A percentile compares a stretch with the other conserved stretches of the same genome.
Evolutionary conservation across 805 yeast genomes (phyloP).

Genomic region (Barnettozyma populi): DNA sequence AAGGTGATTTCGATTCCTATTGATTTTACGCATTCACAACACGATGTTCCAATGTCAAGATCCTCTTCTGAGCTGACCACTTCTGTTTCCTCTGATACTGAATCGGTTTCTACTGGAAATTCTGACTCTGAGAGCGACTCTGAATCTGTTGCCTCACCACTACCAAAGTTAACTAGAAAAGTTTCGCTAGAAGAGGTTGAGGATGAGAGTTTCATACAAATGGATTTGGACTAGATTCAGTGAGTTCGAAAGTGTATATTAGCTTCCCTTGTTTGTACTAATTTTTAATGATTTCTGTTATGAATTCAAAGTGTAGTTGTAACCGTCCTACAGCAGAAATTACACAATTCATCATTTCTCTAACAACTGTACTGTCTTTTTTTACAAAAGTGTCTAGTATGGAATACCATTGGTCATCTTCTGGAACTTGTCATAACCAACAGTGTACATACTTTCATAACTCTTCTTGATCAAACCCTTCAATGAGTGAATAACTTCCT

Average conservation of each 20-base stretch:
- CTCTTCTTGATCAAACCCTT: constrained; percentile 71
- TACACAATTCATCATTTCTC: too few species aligned
- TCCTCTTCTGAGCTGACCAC: constrained; percentile 2
- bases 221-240: constrained; percentile 11
- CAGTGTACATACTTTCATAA: constrained; percentile 83
- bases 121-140: constrained; percentile 5
- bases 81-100: constrained; percentile 3
- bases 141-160: constrained; percentile 3
- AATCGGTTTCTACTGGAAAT: not conserved
- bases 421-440: constrained; percentile 97
- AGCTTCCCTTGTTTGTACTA: not conserved
- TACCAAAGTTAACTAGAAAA: constrained; percentile 19
- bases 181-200: constrained; percentile 22
- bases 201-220: constrained; percentile 16
- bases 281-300: not conserved
- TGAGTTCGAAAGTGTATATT: not conserved
- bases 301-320: not conserved
- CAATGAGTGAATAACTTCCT: constrained; percentile 79
- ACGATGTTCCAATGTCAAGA: constrained; percentile 7
- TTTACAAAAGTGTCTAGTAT: constrained; percentile 37
- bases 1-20: not conserved
- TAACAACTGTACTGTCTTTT: not conserved
- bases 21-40: constrained; percentile 1
- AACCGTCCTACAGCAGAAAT: too few species aligned
- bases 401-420: constrained; percentile 96